Base-by-base conservation (phyloP, 2,329 filamentous ascomycete genomes). In the Dactylellina sp. region DNA sequence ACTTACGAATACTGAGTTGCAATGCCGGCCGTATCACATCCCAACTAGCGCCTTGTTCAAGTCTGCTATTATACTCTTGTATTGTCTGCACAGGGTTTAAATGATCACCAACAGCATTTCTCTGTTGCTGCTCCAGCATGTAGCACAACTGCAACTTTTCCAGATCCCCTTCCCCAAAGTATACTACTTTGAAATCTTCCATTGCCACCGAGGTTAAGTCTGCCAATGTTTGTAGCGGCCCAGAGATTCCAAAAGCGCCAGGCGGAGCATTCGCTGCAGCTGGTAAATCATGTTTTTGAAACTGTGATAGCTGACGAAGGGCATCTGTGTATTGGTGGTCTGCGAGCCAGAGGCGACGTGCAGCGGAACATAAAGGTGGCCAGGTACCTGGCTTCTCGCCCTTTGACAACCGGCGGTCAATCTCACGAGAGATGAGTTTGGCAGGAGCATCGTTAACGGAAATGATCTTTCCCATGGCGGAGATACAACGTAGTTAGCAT, bases 141-240 rank as follows among this genome's bases (percentile, higher is more conserved):
- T 76, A 77, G 28, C 77, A 78, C 18, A 78, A 56, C n/a, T 75
- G 64, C 11, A 78, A 61, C 25, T 78, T 78, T 14, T 76, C 75
- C 1, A 78, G 42, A 24, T 62, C 56, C 1, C 46, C 60, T 7
- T 52, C 55, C 11, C 76, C 75, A 60, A 78, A 75, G 37, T 77
- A 75, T 16, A 75, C 72, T 9, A 78, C 76, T 14, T 77, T 75
- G 39, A 70, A 75, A 44, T 78, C 77, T 39, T 77, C 77, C 25
- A 77, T 75, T 9, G 77, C 65, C 0, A 77, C 71, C 7, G 76
- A 77, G 1, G 77, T 78, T 25, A 78, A 64, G 55, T 77, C 76
- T 18, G 77, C 77, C 20, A 78, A 70, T 0, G 77, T 78, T 53
- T 78, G 77, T n/a, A 78, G 59, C 1, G 75, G 76, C 0, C 77